Percentiles rank a stretch among this genome's conserved stretches.
Conservation (phyloP, 768 basidiomycete genomes). For the Kwoniella dendrophila region DNA sequence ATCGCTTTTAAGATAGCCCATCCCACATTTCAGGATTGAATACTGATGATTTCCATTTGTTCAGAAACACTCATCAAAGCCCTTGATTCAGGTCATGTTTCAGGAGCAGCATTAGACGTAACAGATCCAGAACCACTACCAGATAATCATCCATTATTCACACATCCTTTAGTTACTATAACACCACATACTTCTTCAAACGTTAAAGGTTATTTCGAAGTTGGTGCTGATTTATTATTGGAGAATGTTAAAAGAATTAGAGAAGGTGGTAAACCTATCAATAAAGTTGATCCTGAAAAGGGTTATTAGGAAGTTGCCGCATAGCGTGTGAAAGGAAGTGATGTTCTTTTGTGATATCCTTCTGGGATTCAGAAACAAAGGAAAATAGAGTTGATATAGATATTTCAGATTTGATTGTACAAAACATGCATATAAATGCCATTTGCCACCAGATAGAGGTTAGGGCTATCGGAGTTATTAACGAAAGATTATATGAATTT, state of each 20-base stretch:
- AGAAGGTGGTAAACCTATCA: conserved; percentile 40
- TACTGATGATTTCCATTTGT: neutral
- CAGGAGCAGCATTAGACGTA: conserved; percentile 53
- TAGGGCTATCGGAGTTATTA: too few species aligned
- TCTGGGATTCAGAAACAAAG: too few species aligned
- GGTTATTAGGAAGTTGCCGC: conserved; percentile 54
- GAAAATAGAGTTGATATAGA: too few species aligned
- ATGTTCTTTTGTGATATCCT: too few species aligned
- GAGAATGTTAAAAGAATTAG: conserved; percentile 47
- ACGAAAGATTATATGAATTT: too few species aligned
- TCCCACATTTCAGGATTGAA: too few species aligned
- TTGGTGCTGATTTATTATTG: conserved; percentile 51
- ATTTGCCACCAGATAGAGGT: too few species aligned
- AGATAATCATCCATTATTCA: conserved; percentile 50
- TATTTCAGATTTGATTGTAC: too few species aligned
- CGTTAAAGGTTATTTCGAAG: conserved; percentile 49
- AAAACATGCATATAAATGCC: too few species aligned
- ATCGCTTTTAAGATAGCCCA: neutral
- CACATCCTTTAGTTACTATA: conserved; percentile 54
- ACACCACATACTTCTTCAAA: conserved; percentile 56
- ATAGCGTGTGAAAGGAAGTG: too few species aligned
- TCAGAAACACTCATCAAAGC: conserved; percentile 40
- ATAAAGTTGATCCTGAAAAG: conserved; percentile 47
- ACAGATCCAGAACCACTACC: conserved; percentile 58
- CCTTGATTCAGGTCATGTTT: conserved; percentile 30